Evolutionary conservation across 129 eudicot genomes (phyloP).

Genomic region (Saposhnikovia divaricata): DNA sequence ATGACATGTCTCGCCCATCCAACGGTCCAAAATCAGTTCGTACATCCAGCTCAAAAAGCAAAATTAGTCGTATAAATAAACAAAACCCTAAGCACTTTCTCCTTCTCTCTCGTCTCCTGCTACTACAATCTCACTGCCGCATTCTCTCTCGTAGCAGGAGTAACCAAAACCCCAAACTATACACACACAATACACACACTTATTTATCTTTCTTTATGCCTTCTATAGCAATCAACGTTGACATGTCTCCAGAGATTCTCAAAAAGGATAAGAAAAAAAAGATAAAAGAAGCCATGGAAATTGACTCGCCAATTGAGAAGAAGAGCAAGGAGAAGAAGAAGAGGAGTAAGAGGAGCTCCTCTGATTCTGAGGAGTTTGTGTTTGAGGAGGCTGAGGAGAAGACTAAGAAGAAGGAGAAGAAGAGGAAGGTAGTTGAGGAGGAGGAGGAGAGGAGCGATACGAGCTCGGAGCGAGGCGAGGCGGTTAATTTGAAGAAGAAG

Average conservation of each 20-base stretch:
- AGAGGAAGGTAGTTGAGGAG: constrained; percentile 41
- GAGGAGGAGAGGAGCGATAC: constrained; percentile 48
- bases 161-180: not conserved
- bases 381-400: not conserved
- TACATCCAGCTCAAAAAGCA: not conserved
- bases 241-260: not conserved
- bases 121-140: constrained; percentile 1
- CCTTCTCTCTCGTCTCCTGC: not conserved
- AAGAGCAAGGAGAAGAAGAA: not conserved
- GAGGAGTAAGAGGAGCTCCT: not conserved
- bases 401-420: constrained; percentile 25
- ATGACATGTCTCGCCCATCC: not conserved
- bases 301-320: not conserved
- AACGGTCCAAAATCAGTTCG: not conserved
- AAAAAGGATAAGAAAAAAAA: not conserved
- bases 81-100: not conserved
- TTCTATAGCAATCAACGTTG: not conserved
- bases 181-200: not conserved
- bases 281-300: not conserved
- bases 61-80: not conserved
- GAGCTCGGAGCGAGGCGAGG: constrained; percentile 45
- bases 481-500: constrained; percentile 23
- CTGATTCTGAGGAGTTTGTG: not conserved
- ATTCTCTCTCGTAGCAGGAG: not conserved
- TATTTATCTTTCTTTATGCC: not conserved